phyloP scores from a whole-genome alignment of 2,329 filamentous ascomycete genomes.

The Scortechinia acanthostroma region DNA sequence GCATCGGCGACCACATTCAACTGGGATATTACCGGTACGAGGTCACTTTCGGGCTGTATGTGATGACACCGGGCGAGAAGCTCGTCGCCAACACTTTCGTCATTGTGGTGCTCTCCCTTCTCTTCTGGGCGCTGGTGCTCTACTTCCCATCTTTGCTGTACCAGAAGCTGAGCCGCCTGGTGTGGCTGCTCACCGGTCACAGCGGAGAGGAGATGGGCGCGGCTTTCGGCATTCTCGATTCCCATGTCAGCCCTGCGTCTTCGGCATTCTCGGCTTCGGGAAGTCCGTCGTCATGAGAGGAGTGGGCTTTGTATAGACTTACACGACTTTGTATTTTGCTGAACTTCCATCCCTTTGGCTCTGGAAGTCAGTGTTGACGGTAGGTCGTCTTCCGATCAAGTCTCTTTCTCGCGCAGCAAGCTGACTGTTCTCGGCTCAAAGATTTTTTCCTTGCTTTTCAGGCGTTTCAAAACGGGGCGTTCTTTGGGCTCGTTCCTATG shows the following conservation, averaged over 20 bases:
- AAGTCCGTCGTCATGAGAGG: no score
- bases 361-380: no score
- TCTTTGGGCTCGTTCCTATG: no score
- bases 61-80: slow-evolving; percentile 32
- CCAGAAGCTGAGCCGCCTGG: slow-evolving; percentile 19
- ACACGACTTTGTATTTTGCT: no score
- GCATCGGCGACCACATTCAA: slow-evolving; percentile 6
- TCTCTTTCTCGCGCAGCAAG: no score
- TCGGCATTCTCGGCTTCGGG: slow-evolving; percentile 1
- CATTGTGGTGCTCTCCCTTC: slow-evolving; percentile 11
- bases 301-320: no score
- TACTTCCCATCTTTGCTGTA: slow-evolving; percentile 25
- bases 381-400: no score
- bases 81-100: slow-evolving; percentile 27
- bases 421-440: no score
- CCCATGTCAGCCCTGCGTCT: background rate
- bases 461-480: no score
- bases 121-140: slow-evolving; percentile 22
- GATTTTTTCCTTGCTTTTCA: no score
- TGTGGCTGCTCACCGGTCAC: slow-evolving; percentile 26
- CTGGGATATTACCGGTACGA: slow-evolving; percentile 35
- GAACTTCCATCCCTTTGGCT: no score
- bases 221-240: slow-evolving; percentile 15
- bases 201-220: slow-evolving; percentile 16
- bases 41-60: slow-evolving; percentile 31